Evolutionary conservation across 768 basidiomycete species (phyloP).

Genomic region (Vararia minispora): DNA sequence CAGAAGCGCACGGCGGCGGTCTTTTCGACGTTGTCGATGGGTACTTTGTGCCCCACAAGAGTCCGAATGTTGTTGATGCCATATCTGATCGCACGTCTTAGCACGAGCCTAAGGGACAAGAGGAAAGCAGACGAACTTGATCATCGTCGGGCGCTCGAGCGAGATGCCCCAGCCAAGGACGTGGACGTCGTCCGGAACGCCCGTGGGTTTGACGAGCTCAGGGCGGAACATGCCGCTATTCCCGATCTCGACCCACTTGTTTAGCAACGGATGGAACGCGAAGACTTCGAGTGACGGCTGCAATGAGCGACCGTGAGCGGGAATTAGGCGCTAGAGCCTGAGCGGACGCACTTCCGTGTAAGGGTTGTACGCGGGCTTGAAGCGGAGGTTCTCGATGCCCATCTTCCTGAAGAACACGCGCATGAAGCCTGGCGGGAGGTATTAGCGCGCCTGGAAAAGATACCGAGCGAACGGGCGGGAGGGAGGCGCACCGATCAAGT

Average conservation of each 20-base stretch:
- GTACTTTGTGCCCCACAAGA: conserved; percentile 93
- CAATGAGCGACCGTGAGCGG: conserved; percentile 7
- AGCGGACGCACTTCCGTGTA: conserved; percentile 73
- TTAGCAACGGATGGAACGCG: conserved; percentile 89
- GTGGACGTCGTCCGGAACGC: conserved; percentile 90
- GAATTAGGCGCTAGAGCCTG: not conserved
- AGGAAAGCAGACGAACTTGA: conserved; percentile 48
- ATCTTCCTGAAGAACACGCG: conserved; percentile 96
- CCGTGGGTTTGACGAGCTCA: conserved; percentile 99
- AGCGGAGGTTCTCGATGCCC: conserved; percentile 87
- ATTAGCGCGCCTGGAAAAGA: not conserved
- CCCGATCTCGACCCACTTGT: conserved; percentile 96
- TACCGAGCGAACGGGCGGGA: not conserved
- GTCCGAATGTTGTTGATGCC: conserved; percentile 97
- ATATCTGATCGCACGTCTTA: conserved; percentile 42
- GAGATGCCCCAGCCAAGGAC: conserved; percentile 96
- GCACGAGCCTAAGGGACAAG: not conserved
- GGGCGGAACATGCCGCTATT: conserved; percentile 99
- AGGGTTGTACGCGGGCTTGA: conserved; percentile 99
- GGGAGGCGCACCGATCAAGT: conserved; percentile 66
- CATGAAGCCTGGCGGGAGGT: conserved; percentile 72
- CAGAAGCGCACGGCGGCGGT: conserved; percentile 86
- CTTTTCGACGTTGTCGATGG: conserved; percentile 80
- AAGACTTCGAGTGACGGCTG: conserved; percentile 97
- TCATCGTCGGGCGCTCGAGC: conserved; percentile 97